Percentiles rank a stretch among this genome's conserved stretches.
Evolutionary conservation across 805 yeast species (phyloP).

Genomic region (Blastobotrys terrestris): DNA sequence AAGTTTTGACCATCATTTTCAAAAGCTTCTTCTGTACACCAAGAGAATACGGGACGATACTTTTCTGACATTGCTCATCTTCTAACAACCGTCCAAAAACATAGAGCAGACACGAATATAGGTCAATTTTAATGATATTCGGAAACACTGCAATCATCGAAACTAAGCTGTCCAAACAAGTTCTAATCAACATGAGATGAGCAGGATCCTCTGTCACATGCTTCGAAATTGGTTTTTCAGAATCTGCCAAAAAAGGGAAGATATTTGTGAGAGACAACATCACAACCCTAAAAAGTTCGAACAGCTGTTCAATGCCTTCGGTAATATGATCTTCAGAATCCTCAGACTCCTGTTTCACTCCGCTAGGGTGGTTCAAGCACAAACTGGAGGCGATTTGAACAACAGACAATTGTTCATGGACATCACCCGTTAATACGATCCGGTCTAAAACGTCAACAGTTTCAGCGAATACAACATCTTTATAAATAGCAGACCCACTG

Average conservation of each 20-base stretch:
- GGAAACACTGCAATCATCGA: slow-evolving; percentile 63
- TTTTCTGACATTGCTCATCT: slow-evolving; percentile 34
- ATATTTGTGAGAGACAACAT: slow-evolving; percentile 50
- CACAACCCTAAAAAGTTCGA: slow-evolving; percentile 70
- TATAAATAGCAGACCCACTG: slow-evolving; percentile 54
- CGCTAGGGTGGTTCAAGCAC: slow-evolving; percentile 39
- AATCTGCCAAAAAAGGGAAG: slow-evolving; percentile 23
- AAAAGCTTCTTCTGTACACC: slow-evolving; percentile 46
- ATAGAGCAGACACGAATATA: slow-evolving; percentile 63
- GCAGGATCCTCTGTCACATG: slow-evolving; percentile 24
- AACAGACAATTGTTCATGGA: slow-evolving; percentile 42
- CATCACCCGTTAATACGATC: slow-evolving; percentile 48
- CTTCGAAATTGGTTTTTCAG: slow-evolving; percentile 8
- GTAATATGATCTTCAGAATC: slow-evolving; percentile 39
- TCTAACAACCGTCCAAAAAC: slow-evolving; percentile 54
- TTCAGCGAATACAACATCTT: slow-evolving; percentile 67
- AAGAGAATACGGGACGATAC: slow-evolving; percentile 46
- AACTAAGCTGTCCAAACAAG: slow-evolving; percentile 46
- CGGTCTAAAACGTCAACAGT: slow-evolving; percentile 71
- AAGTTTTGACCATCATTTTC: slow-evolving; percentile 20
- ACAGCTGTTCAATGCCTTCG: slow-evolving; percentile 66
- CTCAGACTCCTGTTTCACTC: slow-evolving; percentile 18
- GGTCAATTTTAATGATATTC: slow-evolving; percentile 58
- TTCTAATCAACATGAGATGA: slow-evolving; percentile 37
- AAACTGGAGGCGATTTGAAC: slow-evolving; percentile 54